Conservation (phyloP, 1,139 yeast species). For the Blastobotrys arbuscula region DNA sequence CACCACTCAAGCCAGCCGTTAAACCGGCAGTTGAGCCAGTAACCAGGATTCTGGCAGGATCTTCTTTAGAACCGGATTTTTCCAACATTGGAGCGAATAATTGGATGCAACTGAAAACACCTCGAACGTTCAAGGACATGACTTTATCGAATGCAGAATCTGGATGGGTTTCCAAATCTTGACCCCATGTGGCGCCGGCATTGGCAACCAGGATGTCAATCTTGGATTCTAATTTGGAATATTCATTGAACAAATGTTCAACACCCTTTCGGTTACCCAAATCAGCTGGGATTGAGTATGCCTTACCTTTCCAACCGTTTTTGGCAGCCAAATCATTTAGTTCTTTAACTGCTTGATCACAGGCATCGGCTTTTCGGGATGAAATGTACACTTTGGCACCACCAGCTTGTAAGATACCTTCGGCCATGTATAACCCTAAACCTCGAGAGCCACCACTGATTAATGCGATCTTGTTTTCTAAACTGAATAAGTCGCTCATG, state of each 20-base stretch:
- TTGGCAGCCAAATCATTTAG: constrained; percentile 44
- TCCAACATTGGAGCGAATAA: constrained; percentile 54
- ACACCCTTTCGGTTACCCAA: constrained; percentile 50
- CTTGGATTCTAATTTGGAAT: constrained; percentile 37
- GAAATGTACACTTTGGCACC: constrained; percentile 60
- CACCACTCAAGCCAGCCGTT: constrained; percentile 46
- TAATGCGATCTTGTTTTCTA: constrained; percentile 56
- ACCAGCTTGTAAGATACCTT: constrained; percentile 57
- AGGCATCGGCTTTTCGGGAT: constrained; percentile 61
- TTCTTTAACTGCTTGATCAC: constrained; percentile 51
- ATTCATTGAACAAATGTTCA: constrained; percentile 42
- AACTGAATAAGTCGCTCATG: constrained; percentile 13
- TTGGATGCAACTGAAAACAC: constrained; percentile 68
- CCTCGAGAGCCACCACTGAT: constrained; percentile 82
- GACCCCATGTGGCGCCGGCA: constrained; percentile 84
- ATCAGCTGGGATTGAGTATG: constrained; percentile 58
- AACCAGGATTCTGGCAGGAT: constrained; percentile 61
- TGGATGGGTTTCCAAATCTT: constrained; percentile 56
- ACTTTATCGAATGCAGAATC: constrained; percentile 60
- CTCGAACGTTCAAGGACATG: constrained; percentile 57
- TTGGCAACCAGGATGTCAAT: constrained; percentile 67
- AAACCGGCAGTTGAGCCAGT: constrained; percentile 56
- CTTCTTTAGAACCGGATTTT: constrained; percentile 49
- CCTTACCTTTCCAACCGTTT: constrained; percentile 41
- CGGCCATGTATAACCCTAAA: constrained; percentile 65